Evolutionary conservation across 2,329 filamentous ascomycete genomes (phyloP).

Genomic region (Lachnellula occidentalis): DNA sequence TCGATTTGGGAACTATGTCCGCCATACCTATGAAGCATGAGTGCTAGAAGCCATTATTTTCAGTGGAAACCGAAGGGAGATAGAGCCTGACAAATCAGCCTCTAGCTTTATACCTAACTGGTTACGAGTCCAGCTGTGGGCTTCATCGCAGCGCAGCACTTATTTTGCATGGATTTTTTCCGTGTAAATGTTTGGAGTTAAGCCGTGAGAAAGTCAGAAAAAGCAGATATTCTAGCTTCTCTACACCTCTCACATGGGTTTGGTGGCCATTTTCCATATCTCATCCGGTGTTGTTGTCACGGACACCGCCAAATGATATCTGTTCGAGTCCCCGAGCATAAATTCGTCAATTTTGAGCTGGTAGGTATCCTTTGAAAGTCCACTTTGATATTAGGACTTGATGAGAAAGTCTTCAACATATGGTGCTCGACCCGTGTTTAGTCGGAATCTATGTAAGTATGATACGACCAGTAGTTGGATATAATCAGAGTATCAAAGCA

Average conservation of each 20-base stretch:
- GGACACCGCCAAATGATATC: neutral
- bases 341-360: neutral
- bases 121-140: conserved; percentile 46
- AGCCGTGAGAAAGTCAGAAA: neutral
- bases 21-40: conserved; percentile 28
- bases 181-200: neutral
- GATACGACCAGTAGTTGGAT: neutral
- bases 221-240: neutral
- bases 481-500: neutral
- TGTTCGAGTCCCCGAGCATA: neutral
- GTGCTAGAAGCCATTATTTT: conserved; percentile 3
- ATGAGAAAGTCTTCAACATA: neutral
- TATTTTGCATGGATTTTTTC: conserved; percentile 50
- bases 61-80: conserved; percentile 50
- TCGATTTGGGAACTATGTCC: conserved; percentile 37
- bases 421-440: neutral
- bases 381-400: neutral
- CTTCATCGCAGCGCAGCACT: conserved; percentile 56
- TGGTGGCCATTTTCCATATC: neutral
- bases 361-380: neutral
- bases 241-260: neutral
- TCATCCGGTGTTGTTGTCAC: neutral
- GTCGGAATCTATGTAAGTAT: neutral
- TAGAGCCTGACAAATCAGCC: conserved; percentile 51
- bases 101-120: conserved; percentile 50